Evolutionary conservation across 768 basidiomycete species (phyloP), one percentile per base, ranked within the genome.

Genomic region (Pisolithus orientalis): DNA sequence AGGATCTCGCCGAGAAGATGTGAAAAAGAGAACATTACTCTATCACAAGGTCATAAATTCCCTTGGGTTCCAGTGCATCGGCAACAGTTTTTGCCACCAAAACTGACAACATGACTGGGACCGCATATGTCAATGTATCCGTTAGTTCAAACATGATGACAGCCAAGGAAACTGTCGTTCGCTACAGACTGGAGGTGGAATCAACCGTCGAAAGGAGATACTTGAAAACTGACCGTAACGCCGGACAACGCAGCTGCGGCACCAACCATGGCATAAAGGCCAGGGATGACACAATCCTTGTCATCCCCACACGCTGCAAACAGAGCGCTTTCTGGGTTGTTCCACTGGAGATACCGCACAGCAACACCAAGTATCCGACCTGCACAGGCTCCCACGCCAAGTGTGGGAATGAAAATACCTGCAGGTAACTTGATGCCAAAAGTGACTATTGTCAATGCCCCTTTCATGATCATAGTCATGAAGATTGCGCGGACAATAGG

Each of bases 121-220:
- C 87, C 11, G 83, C 87, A 69, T 98, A 98, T 2, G 90, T 93
- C 57, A 99, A 72, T 1, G 92, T 92, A 58, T 91, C 88, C 4
- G 95, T 95, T 39, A 98, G 75, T 63, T 98, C 95, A 63, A 97
- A 92, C 74, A 87, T 91, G 68, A 98, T 99, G 47, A 98, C 96
- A 4, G 93, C 93, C 51, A 97, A 78, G 0, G 93, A 94, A 25
- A 98, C 89, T 0, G 91, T 94, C 24, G 90, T 93, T 34, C 91
- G 75, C 85, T 90, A 53, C 34, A 54, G 53, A 42, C 53, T 16
- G 27, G 46, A 52, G 21, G 34, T 32, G 17, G 44, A 34, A 38
- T 53, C 55, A 59, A 51, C 47, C 31, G 37, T 42, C 40, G 17
- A 5, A 45, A n/a, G 46, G n/a, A 49, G n/a, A 27, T 28, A 4